phyloP scores from a whole-genome alignment of 2,329 filamentous ascomycete species.

The Claviceps digitariae region DNA sequence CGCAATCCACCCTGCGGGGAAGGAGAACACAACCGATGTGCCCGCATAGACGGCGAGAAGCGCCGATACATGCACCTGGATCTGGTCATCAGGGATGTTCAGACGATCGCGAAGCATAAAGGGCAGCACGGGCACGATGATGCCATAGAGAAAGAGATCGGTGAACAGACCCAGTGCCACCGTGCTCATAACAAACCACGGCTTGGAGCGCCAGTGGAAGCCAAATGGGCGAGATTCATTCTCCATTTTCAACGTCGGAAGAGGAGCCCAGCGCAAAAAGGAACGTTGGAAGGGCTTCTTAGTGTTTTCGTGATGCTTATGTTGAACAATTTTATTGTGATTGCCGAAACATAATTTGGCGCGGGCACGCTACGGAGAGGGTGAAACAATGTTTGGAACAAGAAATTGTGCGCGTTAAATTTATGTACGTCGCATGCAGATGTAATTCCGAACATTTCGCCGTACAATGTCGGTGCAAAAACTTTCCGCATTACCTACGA shows the following conservation, averaged over 20 bases:
- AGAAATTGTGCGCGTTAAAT: too few species aligned
- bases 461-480: too few species aligned
- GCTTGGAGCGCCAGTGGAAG: not conserved
- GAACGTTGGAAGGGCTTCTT: too few species aligned
- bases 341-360: too few species aligned
- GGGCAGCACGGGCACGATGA: constrained; percentile 5
- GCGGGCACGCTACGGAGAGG: too few species aligned
- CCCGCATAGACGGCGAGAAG: constrained; percentile 1
- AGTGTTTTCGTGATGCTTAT: too few species aligned
- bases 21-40: not conserved
- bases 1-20: not conserved
- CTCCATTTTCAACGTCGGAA: not conserved
- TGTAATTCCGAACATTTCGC: too few species aligned
- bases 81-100: not conserved
- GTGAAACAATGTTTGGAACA: too few species aligned
- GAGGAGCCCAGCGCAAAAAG: too few species aligned
- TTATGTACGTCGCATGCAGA: too few species aligned
- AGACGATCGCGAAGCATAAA: constrained; percentile 6
- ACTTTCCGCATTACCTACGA: too few species aligned
- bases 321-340: too few species aligned
- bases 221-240: not conserved
- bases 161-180: constrained; percentile 5
- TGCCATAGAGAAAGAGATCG: constrained; percentile 6
- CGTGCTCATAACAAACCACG: not conserved
- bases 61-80: not conserved